Evolutionary conservation across 2,329 filamentous ascomycete species (phyloP), one percentile per base, ranked within the genome.

Genomic region (Helminthosporium solani): DNA sequence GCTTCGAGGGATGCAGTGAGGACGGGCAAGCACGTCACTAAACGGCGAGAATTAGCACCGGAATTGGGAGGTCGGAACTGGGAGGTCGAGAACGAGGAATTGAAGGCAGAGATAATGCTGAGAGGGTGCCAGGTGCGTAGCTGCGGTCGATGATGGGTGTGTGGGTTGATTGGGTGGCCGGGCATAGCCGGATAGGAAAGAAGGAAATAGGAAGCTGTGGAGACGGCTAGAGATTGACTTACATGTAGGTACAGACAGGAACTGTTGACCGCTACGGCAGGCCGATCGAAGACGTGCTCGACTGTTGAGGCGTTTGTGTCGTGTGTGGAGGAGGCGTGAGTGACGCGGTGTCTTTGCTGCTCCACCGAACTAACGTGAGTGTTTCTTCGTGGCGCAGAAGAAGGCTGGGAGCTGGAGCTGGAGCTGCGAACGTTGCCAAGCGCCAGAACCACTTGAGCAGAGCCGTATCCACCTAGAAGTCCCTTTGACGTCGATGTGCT

Each of bases 111-210:
- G 33, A 28, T 44, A 21, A 36, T 40, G 39, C 16, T 38, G 42
- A 53, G 44, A 42, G 46, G 20, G 31, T 30, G 38, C 38, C 16
- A 18, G 16, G 20, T 46, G 40, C 35, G 49, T 40, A 44, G 33
- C 52, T 42, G 42, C 47, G 49, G 9, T 9, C 9, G 9, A 5
- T 5, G 23, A 9, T 25, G 23, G 49, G 43, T 21, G 41, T 15
- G 44, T 18, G 46, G 20, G 51, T 27, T 50, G 48, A 36, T 52
- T 52, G 44, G 53, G 58, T 40, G 44, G 54, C 51, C 60, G 51
- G 55, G 48, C 48, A 42, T 44, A 30, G 50, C 58, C 62, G 63
- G 61, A 60, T 57, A 40, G 60, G 54, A 52, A 56, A 58, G 57
- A 51, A 51, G 49, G 31, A 23, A 19, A 12, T 3, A 12, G 43